phyloP scores from a whole-genome alignment of 2,329 filamentous ascomycete genomes.

The Alternaria ventricosa region DNA sequence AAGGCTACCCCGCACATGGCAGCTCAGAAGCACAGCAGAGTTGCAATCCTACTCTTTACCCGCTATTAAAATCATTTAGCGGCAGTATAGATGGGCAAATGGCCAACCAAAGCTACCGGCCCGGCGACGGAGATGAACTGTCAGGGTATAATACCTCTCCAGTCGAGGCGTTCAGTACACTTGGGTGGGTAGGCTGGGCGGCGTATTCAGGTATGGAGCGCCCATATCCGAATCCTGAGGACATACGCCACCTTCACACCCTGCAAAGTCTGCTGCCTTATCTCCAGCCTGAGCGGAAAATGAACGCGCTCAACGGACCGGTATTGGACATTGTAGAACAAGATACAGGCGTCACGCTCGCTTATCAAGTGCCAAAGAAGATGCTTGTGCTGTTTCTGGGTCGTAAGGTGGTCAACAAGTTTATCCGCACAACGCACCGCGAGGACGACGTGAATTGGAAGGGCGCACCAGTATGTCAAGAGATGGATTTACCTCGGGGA shows the following conservation, averaged over 20 bases:
- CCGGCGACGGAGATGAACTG: background rate
- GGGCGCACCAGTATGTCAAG: slow-evolving; percentile 10
- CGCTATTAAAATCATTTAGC: background rate
- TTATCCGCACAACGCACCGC: slow-evolving; percentile 19
- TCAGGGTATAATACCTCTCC: background rate
- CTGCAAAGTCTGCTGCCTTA: slow-evolving; percentile 20
- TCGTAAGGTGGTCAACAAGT: slow-evolving; percentile 17
- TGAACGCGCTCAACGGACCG: slow-evolving; percentile 12
- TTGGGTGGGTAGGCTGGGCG: background rate
- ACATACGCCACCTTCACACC: slow-evolving; percentile 25
- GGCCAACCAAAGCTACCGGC: background rate
- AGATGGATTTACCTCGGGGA: slow-evolving; percentile 18
- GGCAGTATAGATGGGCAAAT: background rate
- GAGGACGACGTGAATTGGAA: slow-evolving; percentile 13
- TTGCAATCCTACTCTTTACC: background rate
- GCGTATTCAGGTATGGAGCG: background rate
- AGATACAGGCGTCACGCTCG: slow-evolving; percentile 2
- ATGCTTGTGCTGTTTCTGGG: slow-evolving; percentile 29
- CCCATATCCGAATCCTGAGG: slow-evolving; percentile 24
- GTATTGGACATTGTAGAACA: slow-evolving; percentile 24
- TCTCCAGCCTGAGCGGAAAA: slow-evolving; percentile 20
- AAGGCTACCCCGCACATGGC: background rate
- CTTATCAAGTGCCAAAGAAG: slow-evolving; percentile 21
- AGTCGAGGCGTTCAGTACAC: background rate
- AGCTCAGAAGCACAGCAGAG: background rate